phyloP scores from a whole-genome alignment of 805 yeast genomes.

The Danielia oregonensis region DNA sequence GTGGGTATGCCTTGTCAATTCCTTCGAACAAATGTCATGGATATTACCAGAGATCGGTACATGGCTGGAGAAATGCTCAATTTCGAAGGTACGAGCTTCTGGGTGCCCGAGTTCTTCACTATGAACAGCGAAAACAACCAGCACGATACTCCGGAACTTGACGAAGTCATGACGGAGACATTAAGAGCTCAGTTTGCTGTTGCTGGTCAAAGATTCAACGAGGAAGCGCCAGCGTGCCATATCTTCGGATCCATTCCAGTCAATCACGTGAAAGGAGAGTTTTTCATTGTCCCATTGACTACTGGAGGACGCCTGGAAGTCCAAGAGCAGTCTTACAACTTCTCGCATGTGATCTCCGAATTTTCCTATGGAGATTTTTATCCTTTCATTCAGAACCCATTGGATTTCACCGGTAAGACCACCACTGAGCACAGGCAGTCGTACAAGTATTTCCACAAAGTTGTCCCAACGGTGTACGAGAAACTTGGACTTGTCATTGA shows the following conservation, averaged over 20 bases:
- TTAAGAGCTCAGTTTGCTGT: constrained; percentile 59
- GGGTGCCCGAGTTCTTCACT: constrained; percentile 47
- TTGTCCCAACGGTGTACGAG: constrained; percentile 78
- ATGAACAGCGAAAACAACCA: constrained; percentile 43
- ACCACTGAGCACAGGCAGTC: constrained; percentile 47
- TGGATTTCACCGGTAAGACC: constrained; percentile 67
- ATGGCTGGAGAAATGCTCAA: constrained; percentile 74
- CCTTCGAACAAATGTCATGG: constrained; percentile 72
- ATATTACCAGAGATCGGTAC: constrained; percentile 71
- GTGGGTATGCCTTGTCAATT: constrained; percentile 82
- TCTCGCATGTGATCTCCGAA: constrained; percentile 82
- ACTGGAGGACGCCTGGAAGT: constrained; percentile 53
- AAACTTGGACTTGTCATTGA: constrained; percentile 69
- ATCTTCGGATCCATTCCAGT: constrained; percentile 81
- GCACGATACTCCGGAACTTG: constrained; percentile 60
- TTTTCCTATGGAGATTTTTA: constrained; percentile 88
- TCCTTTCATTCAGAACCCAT: constrained; percentile 83
- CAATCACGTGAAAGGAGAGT: constrained; percentile 79
- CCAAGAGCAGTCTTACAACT: constrained; percentile 55
- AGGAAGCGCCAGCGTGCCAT: constrained; percentile 78
- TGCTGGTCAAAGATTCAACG: constrained; percentile 39
- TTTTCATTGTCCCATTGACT: constrained; percentile 75
- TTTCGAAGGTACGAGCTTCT: constrained; percentile 61
- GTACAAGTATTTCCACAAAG: constrained; percentile 66
- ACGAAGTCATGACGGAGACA: constrained; percentile 61